These are phyloP conservation scores for Dipteronia dyeriana DNA, from an alignment of 345 rosid species.

Conservation along the genomic window DNA sequence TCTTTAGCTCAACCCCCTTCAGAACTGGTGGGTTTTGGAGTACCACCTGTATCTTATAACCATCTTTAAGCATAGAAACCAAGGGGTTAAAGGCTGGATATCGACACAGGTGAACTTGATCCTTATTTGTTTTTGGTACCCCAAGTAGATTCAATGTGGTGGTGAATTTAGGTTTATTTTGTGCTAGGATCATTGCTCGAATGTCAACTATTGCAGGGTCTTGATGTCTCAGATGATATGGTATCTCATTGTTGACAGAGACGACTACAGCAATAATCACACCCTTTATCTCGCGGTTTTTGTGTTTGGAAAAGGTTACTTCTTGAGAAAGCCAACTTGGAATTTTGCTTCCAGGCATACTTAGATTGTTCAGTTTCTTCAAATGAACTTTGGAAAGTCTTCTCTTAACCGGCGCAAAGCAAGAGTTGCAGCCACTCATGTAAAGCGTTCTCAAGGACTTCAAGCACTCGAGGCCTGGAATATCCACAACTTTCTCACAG, in stretches of 20 bases:
- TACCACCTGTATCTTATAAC: slow-evolving; percentile 35
- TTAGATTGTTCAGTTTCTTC: too few relatives aligned
- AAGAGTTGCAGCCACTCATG: too few relatives aligned
- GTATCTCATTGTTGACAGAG: slow-evolving; percentile 34
- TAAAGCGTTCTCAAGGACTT: too few relatives aligned
- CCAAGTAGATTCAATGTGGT: slow-evolving; percentile 40
- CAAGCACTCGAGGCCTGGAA: too few relatives aligned
- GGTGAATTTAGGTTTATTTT: background rate
- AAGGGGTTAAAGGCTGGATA: slow-evolving; percentile 35
- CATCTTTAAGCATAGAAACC: slow-evolving; percentile 38
- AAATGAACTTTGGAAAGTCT: too few relatives aligned
- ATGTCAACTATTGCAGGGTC: slow-evolving; percentile 40
- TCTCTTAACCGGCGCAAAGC: too few relatives aligned
- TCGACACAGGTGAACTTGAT: slow-evolving; percentile 58
- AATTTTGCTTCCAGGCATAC: too few relatives aligned
- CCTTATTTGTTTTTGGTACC: slow-evolving; percentile 43
- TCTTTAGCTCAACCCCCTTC: slow-evolving; percentile 41
- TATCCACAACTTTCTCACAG: too few relatives aligned
- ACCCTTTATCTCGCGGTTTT: slow-evolving; percentile 42
- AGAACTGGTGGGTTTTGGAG: slow-evolving; percentile 22
- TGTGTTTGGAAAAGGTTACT: slow-evolving; percentile 32
- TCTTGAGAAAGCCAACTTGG: too few relatives aligned
- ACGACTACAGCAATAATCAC: slow-evolving; percentile 51
- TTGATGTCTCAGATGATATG: slow-evolving; percentile 32
- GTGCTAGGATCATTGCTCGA: slow-evolving; percentile 38